Base-by-base conservation (phyloP, 371 early-diverging fungal species). In the Syncephalastrum sp. region DNA sequence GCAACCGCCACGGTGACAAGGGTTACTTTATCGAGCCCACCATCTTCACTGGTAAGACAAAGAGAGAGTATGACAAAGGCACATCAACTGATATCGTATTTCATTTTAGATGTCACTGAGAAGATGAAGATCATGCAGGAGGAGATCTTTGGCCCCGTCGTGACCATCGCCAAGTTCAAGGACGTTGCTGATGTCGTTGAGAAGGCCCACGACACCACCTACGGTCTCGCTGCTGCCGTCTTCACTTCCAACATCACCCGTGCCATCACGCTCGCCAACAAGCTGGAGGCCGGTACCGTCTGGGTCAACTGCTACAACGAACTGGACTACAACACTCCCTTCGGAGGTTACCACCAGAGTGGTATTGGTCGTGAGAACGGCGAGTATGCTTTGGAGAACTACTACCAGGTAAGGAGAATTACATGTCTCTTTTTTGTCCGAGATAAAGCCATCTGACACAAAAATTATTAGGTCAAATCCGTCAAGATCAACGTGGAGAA, bases 81-180 rank as follows among this genome's bases (percentile, higher is more conserved):
- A 43, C 50, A 33, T 16, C 41, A 43, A 53, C 24, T 47, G 13
- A 10, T 15, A 19, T 21, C 44, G 8, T 41, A 14, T 10, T 19
- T 15, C 43, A 3, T 54, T 54, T 10, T 51, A 59, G 65, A 65
- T 53, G 65, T 60, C 46, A 56, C 23, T 27, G 74, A 83, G 59
- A 77, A 53, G 72, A 87, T 89, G 86, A 65, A 65, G 23, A 82
- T 91, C 57, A 75, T 83, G 29, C 69, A 67, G 38, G 89, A 91
- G 61, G 93, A 93, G 65, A 91, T 87, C n/a, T 93, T 93, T 68
- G 93, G 93, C 12, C 93, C 93, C 10, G 84, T 93, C 16, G 85
- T 85, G 5, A 85, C 84, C n/a, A 74, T 92, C 17, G 80, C 79
- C 67, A 81, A 72, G 54, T 93, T 93, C 64, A 61, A 75, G 2